Evolutionary conservation across 1,284 basidiomycete species (phyloP), one percentile per base, ranked within the genome.

Genomic region (Irpex rosettiformis): DNA sequence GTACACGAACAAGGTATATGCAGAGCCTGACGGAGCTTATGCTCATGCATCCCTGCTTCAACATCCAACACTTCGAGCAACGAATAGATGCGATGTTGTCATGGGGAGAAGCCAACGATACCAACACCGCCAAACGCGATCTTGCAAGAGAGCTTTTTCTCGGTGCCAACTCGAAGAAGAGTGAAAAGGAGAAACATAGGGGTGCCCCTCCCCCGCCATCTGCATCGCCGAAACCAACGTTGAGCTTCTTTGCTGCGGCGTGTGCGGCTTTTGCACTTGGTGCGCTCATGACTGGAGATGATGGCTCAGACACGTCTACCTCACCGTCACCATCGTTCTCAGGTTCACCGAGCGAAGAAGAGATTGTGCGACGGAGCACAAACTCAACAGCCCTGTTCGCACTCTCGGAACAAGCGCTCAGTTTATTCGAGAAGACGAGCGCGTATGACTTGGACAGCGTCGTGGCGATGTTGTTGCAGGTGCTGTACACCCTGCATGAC

Each of bases 171-270:
- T 51, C 62, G 47, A 65, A 63, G 58, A 45, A 51, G 52, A 57
- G 48, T 37, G 43, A 61, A 55, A 16, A 49, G 40, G 29, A 54
- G 52, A 11, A 37, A 37, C 33, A 48, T 10, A 8, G 52, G 8
- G 21, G 59, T 37, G 55, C 28, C 43, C 37, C 58, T 60, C 54
- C 58, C 58, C 16, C 58, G 65, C 42, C 60, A 18, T 58, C 61
- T 0, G 33, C 52, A 61, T 40, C 66, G 27, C 66, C 73, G 24
- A 73, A 70, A 42, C 77, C 81, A 10, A 77, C 80, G 0, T 69
- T 88, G 48, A 78, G 80, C 55, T 84, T 88, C 70, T 86, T 86
- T 62, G 80, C 84, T 0, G 75, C 78, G 1, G 77, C 80, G 22
- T 76, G 79, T 51, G 80, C 79, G 0, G 78, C 78, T 1, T 77